Conservation (phyloP, 202 grass and related monocot genomes). For the Carex arenaria region DNA sequence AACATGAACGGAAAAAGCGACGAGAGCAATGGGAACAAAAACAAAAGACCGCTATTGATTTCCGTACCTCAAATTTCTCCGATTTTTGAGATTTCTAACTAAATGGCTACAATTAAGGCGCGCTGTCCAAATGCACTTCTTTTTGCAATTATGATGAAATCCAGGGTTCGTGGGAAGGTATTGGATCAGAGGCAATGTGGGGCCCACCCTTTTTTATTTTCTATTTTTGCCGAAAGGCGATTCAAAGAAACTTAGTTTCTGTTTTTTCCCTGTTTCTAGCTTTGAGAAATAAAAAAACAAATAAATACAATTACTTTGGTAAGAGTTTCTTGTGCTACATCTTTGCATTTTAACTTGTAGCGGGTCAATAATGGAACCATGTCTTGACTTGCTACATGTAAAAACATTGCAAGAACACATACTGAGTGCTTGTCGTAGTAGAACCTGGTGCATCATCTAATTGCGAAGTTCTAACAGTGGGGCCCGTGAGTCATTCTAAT, state of each 20-base stretch:
- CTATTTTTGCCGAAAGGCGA: slow-evolving; percentile 16
- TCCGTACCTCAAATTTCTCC: slow-evolving; percentile 4
- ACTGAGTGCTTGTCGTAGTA: not conserved
- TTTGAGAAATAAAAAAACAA: not conserved
- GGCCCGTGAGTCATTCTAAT: not conserved
- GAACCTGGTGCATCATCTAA: not conserved
- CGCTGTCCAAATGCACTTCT: slow-evolving; percentile 13
- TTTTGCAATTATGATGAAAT: not conserved
- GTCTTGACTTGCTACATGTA: not conserved
- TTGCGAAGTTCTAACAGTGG: not conserved
- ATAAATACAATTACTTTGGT: not conserved
- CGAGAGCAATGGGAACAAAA: not conserved
- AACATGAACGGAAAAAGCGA: not conserved
- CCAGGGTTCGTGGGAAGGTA: slow-evolving; percentile 17
- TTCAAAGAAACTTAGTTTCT: not conserved
- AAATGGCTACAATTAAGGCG: slow-evolving; percentile 10
- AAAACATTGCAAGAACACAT: not conserved
- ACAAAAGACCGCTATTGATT: slow-evolving; percentile 14
- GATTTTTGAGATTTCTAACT: slow-evolving; percentile 6
- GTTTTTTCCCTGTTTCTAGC: not conserved
- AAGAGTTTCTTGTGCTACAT: not conserved
- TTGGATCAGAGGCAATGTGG: not conserved
- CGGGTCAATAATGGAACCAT: not conserved
- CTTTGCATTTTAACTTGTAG: not conserved
- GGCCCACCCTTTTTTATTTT: not conserved